Percentiles rank a stretch among this genome's conserved stretches.
Evolutionary conservation across 768 basidiomycete species (phyloP).

Genomic region (Trametes sanguinea): DNA sequence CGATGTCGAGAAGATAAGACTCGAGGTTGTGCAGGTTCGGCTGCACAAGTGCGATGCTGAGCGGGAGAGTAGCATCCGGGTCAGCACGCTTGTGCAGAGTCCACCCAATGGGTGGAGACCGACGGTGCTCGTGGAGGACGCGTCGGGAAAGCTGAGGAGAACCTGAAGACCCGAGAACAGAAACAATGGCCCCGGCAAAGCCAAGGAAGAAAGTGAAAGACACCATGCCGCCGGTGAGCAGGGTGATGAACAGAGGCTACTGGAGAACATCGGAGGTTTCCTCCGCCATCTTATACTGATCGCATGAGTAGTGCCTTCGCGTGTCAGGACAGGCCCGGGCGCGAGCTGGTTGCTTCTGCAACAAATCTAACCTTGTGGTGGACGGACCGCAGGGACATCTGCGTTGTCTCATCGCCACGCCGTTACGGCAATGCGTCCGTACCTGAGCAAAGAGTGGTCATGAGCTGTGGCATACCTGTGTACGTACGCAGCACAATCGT

Average conservation of each 20-base stretch:
- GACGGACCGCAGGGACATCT: too few relatives aligned
- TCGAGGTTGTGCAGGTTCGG: slow-evolving; percentile 48
- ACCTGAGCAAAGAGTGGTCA: background rate
- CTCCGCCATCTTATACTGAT: background rate
- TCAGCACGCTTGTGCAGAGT: slow-evolving; percentile 38
- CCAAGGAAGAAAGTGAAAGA: background rate
- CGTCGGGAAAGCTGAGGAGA: slow-evolving; percentile 26
- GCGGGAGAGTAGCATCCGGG: slow-evolving; percentile 41
- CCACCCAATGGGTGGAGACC: slow-evolving; percentile 43
- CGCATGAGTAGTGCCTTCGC: too few relatives aligned
- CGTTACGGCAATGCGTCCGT: background rate
- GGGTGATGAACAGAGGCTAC: background rate
- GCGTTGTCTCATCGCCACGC: background rate
- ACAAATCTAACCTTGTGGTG: too few relatives aligned
- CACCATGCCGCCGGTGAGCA: background rate
- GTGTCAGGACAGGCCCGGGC: too few relatives aligned
- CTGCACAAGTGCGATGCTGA: slow-evolving; percentile 52
- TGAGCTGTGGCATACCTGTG: too few relatives aligned
- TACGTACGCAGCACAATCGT: too few relatives aligned
- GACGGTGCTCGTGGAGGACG: slow-evolving; percentile 31
- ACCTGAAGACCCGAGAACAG: background rate
- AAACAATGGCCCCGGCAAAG: background rate
- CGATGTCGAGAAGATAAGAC: slow-evolving; percentile 47
- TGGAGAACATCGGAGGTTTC: background rate
- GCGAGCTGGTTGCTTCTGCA: too few relatives aligned